These are phyloP conservation scores for Comarum palustre DNA, from an alignment of 306 rosid species.

Conservation along the genomic window DNA sequence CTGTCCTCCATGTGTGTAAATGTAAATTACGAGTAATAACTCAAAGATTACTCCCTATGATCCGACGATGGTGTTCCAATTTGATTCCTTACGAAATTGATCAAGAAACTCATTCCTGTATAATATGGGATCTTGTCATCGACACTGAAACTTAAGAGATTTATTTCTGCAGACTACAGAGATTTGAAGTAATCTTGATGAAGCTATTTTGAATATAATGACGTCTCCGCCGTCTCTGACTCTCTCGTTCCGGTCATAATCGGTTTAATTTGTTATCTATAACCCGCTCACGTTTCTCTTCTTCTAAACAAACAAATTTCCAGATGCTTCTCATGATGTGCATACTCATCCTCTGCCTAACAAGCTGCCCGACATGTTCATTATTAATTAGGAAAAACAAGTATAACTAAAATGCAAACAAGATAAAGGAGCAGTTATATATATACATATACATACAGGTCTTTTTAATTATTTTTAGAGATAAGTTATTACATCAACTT, in stretches of 20 bases:
- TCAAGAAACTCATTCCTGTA: neutral
- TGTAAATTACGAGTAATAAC: slow-evolving; percentile 19
- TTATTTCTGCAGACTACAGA: neutral
- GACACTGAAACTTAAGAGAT: neutral
- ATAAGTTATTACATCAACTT: too few species aligned
- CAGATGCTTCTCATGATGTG: neutral
- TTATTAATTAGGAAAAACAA: neutral
- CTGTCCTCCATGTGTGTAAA: slow-evolving; percentile 8
- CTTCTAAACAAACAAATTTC: neutral
- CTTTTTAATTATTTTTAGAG: too few species aligned
- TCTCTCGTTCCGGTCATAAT: neutral
- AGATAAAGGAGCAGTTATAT: neutral
- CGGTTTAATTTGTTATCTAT: neutral
- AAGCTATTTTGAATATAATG: neutral
- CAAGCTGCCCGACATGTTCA: slow-evolving; percentile 1
- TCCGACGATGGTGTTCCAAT: neutral
- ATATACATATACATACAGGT: too few species aligned
- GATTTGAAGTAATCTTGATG: neutral
- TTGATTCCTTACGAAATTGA: slow-evolving; percentile 7
- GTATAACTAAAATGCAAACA: neutral
- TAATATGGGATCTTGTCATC: neutral
- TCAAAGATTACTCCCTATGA: neutral
- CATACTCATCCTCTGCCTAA: neutral
- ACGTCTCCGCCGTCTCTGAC: neutral
- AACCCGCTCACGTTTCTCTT: neutral